phyloP scores from a whole-genome alignment of 805 yeast species.

The Ogataea naganishii region DNA sequence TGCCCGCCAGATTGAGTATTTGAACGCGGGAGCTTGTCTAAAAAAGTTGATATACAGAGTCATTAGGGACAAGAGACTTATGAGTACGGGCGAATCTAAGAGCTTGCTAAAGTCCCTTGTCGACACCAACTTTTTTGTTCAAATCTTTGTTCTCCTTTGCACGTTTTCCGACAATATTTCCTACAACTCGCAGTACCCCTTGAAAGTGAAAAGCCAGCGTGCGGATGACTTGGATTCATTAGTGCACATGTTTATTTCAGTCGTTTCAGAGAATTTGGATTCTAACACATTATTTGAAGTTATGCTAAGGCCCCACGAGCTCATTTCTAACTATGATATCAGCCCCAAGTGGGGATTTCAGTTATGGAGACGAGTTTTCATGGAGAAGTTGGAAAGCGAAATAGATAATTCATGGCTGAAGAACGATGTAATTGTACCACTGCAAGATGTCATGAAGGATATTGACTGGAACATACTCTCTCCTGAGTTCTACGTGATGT shows the following conservation, averaged over 20 bases:
- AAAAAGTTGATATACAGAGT: constrained; percentile 45
- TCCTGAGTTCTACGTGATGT: constrained; percentile 41
- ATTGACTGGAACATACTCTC: constrained; percentile 22
- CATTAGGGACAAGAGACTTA: constrained; percentile 51
- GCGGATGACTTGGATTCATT: constrained; percentile 66
- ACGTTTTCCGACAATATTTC: constrained; percentile 34
- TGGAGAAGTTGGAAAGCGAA: constrained; percentile 15
- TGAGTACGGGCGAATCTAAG: constrained; percentile 36
- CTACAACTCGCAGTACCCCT: constrained; percentile 29
- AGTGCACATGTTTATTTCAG: constrained; percentile 54
- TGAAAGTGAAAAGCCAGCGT: constrained; percentile 63
- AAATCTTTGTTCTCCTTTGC: constrained; percentile 58
- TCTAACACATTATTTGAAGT: constrained; percentile 22
- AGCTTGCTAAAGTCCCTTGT: constrained; percentile 39
- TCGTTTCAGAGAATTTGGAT: constrained; percentile 43
- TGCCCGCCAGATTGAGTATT: constrained; percentile 49
- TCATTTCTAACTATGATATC: constrained; percentile 35
- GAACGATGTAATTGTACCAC: constrained; percentile 8
- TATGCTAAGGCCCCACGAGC: constrained; percentile 31
- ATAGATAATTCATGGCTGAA: constrained; percentile 9
- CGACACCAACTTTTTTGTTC: constrained; percentile 40
- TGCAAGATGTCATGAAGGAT: constrained; percentile 8
- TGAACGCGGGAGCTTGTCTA: constrained; percentile 58
- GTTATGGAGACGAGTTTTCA: constrained; percentile 54
- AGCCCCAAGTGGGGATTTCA: constrained; percentile 64